Percentiles rank a stretch among this genome's conserved stretches.
phyloP scores from a whole-genome alignment of 139 green algal genomes.

The Micromonas pusilla region DNA sequence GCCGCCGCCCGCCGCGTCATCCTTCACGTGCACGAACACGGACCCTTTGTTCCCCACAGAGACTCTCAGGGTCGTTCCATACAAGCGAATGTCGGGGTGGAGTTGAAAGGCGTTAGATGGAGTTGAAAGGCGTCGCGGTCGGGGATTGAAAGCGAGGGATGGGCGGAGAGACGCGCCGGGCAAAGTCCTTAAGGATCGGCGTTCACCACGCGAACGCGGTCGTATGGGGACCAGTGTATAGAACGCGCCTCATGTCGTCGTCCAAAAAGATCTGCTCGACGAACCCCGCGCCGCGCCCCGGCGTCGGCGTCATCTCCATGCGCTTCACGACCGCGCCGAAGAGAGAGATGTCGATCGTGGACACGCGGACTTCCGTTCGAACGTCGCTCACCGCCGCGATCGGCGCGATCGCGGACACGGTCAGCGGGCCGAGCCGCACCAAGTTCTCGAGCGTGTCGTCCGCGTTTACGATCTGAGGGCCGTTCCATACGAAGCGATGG shows the following conservation, averaged over 20 bases:
- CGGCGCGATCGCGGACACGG: background rate
- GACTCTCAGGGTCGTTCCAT: too few species aligned
- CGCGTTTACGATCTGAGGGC: background rate
- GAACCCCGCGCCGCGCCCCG: background rate
- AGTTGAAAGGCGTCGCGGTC: too few species aligned
- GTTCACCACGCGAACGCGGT: too few species aligned
- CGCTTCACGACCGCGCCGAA: background rate
- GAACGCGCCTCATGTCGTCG: slow-evolving; percentile 5
- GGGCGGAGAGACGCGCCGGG: too few species aligned
- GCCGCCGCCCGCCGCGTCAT: background rate
- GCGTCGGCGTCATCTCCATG: background rate
- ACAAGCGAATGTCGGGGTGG: too few species aligned
- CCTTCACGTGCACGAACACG: slow-evolving; percentile 1
- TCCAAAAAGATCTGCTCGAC: slow-evolving; percentile 16
- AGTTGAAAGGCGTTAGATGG: too few species aligned
- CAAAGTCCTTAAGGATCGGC: too few species aligned
- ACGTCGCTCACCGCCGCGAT: background rate
- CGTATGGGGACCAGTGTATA: too few species aligned
- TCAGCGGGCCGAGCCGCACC: background rate
- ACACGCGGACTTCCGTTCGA: background rate
- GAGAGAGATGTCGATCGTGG: background rate
- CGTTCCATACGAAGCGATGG: too few species aligned
- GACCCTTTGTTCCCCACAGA: slow-evolving; percentile 8
- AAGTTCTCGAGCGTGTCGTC: slow-evolving; percentile 3
- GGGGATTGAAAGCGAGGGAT: too few species aligned